Base-by-base conservation (phyloP, 2,329 filamentous ascomycete genomes). In the Tothia fuscella region DNA sequence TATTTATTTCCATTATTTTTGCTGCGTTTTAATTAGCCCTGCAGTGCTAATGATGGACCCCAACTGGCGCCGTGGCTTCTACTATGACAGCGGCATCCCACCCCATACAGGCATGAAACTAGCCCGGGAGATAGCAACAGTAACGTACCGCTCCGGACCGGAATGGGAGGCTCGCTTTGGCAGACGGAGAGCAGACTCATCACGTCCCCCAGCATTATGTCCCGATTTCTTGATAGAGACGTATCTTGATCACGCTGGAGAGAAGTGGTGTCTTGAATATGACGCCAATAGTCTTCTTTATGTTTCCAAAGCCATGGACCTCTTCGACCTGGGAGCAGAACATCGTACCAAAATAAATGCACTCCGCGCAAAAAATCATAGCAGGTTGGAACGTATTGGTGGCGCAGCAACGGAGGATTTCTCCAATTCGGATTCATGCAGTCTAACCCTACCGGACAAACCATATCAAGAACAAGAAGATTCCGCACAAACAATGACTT, bases 81-180 rank as follows among this genome's bases (percentile, higher is more conserved):
- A 96, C 68, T 76, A 74, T 48, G 93, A 94, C 57, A 81, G 80
- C 54, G 67, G 70, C 31, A 78, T 98, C 5, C 91, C 91, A 2
- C 91, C 91, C 1, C 91, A 98, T 56, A 80, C 83, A 0, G 91
- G 91, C 38, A 96, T 98, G 89, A 98, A 98, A 64, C 79, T 98
- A 5, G 89, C 91, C 1, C 80, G 91, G 45, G 85, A 98, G 63
- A 98, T 98, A 53, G 91, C 91, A 13, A 98, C 91, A 1, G 88
- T 98, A 35, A 98, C 91, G 2, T 98, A 98, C 61, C 78, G 91
- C 47, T 93, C 85, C 42, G 91, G 91, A 0, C 91, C 91, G 0
- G 91, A 98, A 62, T 98, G 91, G 91, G 91, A 98, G 63, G 82
- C 85, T 61, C 77, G 91, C 26, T 98, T 98, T 58, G 89, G 86